Evolutionary conservation across 2,329 filamentous ascomycete species (phyloP).

Genomic region (Paecilomyces formosus): DNA sequence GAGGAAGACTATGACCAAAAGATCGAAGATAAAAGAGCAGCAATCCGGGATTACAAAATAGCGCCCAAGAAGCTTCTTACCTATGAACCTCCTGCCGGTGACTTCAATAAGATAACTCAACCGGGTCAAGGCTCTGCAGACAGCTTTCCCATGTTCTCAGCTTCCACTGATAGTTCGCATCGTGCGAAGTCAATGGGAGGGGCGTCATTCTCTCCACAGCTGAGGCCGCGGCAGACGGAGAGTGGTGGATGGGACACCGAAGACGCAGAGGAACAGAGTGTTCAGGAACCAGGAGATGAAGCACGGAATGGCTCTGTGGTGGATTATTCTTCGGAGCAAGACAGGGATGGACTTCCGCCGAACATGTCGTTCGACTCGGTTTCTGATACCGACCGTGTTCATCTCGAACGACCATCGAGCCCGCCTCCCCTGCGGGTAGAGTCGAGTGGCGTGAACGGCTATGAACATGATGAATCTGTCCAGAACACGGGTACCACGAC

Average conservation of each 20-base stretch:
- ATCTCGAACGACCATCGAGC: slow-evolving; percentile 39
- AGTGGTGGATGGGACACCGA: slow-evolving; percentile 15
- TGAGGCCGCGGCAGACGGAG: slow-evolving; percentile 16
- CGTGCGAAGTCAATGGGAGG: slow-evolving; percentile 45
- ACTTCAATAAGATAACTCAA: slow-evolving; percentile 20
- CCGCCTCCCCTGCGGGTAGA: slow-evolving; percentile 30
- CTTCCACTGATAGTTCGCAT: slow-evolving; percentile 52
- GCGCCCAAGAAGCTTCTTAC: slow-evolving; percentile 44
- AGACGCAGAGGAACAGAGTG: slow-evolving; percentile 10
- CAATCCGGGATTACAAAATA: slow-evolving; percentile 42
- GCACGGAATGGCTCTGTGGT: slow-evolving; percentile 9
- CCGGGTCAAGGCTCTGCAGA: slow-evolving; percentile 49
- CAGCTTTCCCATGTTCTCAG: slow-evolving; percentile 58
- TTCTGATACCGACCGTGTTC: slow-evolving; percentile 16
- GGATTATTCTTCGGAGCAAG: slow-evolving; percentile 6
- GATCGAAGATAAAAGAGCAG: slow-evolving; percentile 35
- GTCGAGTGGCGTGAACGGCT: slow-evolving; percentile 19
- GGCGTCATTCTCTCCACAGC: slow-evolving; percentile 39
- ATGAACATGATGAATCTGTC: slow-evolving; percentile 4
- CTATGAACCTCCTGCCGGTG: slow-evolving; percentile 34
- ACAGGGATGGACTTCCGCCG: slow-evolving; percentile 13
- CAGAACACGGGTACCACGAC: neutral
- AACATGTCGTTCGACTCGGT: slow-evolving; percentile 17
- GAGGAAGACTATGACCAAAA: slow-evolving; percentile 32
- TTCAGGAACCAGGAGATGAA: slow-evolving; percentile 9